These are phyloP conservation scores for Cyphellophora attinorum DNA, from an alignment of 2,329 filamentous ascomycete species.

Conservation along the genomic window DNA sequence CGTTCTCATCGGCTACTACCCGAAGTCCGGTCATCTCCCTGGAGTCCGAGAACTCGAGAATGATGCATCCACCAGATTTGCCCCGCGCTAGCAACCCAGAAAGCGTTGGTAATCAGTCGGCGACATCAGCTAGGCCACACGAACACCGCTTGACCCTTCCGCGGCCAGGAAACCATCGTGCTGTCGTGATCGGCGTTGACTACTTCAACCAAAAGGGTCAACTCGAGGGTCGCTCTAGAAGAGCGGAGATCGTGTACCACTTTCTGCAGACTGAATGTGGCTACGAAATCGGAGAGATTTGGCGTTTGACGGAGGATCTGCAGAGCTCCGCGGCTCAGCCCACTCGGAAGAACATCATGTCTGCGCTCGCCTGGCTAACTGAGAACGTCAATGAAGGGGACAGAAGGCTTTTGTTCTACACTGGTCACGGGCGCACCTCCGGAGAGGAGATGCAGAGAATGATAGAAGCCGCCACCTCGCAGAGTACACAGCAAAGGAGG, in stretches of 20 bases:
- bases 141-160: neutral
- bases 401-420: neutral
- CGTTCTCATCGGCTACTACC: too few relatives aligned
- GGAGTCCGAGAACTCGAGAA: too few relatives aligned
- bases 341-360: slow-evolving; percentile 1
- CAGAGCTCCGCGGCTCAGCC: neutral
- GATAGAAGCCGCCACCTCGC: too few relatives aligned
- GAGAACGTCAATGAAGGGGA: slow-evolving; percentile 1
- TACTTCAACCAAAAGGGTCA: slow-evolving; percentile 3
- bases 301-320: slow-evolving; percentile 1
- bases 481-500: neutral
- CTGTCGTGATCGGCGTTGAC: slow-evolving; percentile 1
- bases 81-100: too few relatives aligned
- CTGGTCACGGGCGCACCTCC: slow-evolving; percentile 1
- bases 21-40: too few relatives aligned
- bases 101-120: too few relatives aligned
- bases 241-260: neutral
- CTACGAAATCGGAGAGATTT: neutral
- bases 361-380: slow-evolving; percentile 1
- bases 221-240: neutral
- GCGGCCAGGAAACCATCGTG: neutral
- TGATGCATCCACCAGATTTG: too few relatives aligned
- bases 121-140: too few relatives aligned
- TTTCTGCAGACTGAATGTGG: neutral
- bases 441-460: too few relatives aligned